phyloP scores from a whole-genome alignment of 805 yeast genomes.

The Ogataea henricii region DNA sequence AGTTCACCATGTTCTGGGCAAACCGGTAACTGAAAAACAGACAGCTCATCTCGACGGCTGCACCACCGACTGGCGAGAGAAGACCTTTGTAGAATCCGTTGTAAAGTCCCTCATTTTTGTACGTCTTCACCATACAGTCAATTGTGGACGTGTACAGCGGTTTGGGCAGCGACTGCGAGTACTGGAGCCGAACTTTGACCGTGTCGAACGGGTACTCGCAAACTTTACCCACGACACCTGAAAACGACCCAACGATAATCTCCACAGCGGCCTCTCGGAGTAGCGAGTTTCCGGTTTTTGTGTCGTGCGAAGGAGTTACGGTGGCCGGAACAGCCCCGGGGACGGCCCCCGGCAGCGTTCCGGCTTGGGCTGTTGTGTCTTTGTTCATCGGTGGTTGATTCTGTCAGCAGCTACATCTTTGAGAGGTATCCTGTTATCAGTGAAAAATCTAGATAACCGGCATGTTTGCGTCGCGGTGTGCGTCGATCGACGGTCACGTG shows the following conservation, averaged over 20 bases:
- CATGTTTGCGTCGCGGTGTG: not conserved
- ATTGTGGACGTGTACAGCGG: constrained; percentile 59
- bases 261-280: constrained; percentile 39
- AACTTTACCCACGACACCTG: constrained; percentile 83
- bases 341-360: not conserved
- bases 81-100: constrained; percentile 79
- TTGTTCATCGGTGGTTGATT: not conserved
- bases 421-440: not conserved
- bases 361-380: not conserved
- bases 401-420: too few relatives aligned
- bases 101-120: constrained; percentile 64
- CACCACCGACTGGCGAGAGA: constrained; percentile 82
- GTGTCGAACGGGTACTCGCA: constrained; percentile 95
- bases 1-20: constrained; percentile 41
- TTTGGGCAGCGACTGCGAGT: constrained; percentile 59
- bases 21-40: constrained; percentile 67
- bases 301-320: not conserved
- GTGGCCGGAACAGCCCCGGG: not conserved
- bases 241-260: constrained; percentile 50
- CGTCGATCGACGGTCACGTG: constrained; percentile 9
- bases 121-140: constrained; percentile 66
- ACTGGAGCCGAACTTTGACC: constrained; percentile 79
- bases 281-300: constrained; percentile 7
- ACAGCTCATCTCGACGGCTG: constrained; percentile 85
- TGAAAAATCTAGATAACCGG: constrained; percentile 5